phyloP scores from a whole-genome alignment of 257 asterid genomes.

The Thymus quinquecostatus region DNA sequence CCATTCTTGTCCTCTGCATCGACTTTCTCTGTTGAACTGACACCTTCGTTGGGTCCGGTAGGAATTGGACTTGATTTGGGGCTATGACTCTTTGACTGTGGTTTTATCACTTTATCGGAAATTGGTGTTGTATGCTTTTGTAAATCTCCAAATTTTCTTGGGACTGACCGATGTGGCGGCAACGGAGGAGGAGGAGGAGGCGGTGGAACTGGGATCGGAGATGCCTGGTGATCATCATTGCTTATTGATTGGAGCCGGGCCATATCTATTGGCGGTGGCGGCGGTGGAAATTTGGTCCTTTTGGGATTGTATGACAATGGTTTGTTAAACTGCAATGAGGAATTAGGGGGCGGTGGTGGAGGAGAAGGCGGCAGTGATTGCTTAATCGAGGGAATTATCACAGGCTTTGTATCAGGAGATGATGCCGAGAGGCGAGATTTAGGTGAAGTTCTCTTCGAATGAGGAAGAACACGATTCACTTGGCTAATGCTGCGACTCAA shows the following conservation, averaged over 20 bases:
- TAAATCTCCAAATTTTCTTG: slow-evolving; percentile 37
- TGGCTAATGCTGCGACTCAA: slow-evolving; percentile 37
- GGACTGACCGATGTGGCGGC: slow-evolving; percentile 39
- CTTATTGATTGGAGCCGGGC: slow-evolving; percentile 62
- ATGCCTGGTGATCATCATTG: slow-evolving; percentile 47
- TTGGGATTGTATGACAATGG: slow-evolving; percentile 54
- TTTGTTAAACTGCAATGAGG: slow-evolving; percentile 39
- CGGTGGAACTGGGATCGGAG: slow-evolving; percentile 46
- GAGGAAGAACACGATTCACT: slow-evolving; percentile 47
- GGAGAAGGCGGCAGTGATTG: slow-evolving; percentile 53
- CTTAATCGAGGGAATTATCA: slow-evolving; percentile 73
- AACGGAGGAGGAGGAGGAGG: slow-evolving; percentile 48
- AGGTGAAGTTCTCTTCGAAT: slow-evolving; percentile 83
- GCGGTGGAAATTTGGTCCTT: slow-evolving; percentile 69
- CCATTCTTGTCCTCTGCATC: slow-evolving; percentile 60
- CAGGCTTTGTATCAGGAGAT: slow-evolving; percentile 59
- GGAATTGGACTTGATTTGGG: slow-evolving; percentile 28
- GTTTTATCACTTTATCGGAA: slow-evolving; percentile 35
- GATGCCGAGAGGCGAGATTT: slow-evolving; percentile 72
- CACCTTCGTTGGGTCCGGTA: slow-evolving; percentile 16
- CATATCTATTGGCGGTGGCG: slow-evolving; percentile 90
- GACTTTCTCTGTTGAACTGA: slow-evolving; percentile 44
- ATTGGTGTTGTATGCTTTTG: slow-evolving; percentile 36
- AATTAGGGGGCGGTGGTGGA: slow-evolving; percentile 38
- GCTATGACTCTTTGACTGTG: slow-evolving; percentile 43